A percentile compares a stretch with the other conserved stretches of the same genome.
Evolutionary conservation across 257 asterid genomes (phyloP).

Genomic region (Pogostemon cablin): DNA sequence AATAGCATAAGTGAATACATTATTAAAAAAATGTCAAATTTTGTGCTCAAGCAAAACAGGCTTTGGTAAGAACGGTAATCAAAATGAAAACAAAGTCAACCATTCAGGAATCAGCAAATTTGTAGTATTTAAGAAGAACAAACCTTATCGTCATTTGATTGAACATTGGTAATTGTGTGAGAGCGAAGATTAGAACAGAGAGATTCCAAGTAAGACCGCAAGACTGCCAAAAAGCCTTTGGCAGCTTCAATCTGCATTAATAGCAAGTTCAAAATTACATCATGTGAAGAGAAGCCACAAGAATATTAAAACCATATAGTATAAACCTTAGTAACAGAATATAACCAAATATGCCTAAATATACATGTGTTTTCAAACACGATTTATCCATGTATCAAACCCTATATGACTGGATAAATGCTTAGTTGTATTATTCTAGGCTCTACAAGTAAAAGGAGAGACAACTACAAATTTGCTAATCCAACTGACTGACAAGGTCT

Average conservation of each 20-base stretch:
- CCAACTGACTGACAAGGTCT: background rate
- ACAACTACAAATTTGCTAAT: background rate
- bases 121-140: conserved; percentile 28
- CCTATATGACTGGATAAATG: background rate
- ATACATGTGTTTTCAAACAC: background rate
- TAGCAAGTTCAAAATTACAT: conserved; percentile 30
- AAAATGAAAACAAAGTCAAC: conserved; percentile 8
- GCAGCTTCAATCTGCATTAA: conserved; percentile 85
- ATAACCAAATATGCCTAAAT: background rate
- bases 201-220: conserved; percentile 80
- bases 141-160: conserved; percentile 98
- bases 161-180: conserved; percentile 97
- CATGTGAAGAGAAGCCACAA: conserved; percentile 1
- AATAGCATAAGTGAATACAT: background rate
- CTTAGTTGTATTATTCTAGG: background rate
- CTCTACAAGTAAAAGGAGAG: background rate
- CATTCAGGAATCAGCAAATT: conserved; percentile 15
- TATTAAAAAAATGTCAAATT: background rate
- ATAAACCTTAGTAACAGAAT: background rate
- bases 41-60: conserved; percentile 1
- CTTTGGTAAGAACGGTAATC: conserved; percentile 1
- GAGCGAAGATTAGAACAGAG: conserved; percentile 87
- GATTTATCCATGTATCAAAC: background rate
- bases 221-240: conserved; percentile 68
- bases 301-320: background rate